Evolutionary conservation across 2,329 filamentous ascomycete genomes (phyloP), one percentile per base, ranked within the genome.

Genomic region (Mycosphaerella arachidis): DNA sequence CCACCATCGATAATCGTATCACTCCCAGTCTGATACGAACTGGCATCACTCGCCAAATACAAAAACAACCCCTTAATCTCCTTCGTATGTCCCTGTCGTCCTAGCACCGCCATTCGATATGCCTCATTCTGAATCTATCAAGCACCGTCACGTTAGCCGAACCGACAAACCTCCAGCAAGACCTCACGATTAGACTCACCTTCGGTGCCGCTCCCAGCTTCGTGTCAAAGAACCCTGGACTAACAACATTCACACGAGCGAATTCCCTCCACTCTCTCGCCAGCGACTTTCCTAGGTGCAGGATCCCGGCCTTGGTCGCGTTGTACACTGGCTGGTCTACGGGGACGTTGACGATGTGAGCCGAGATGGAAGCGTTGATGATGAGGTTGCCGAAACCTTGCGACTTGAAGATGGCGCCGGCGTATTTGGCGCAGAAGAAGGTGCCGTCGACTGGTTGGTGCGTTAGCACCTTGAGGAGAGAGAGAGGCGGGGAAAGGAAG

Each of bases 311-410:
- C 67, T 85, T 85, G 31, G 78, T 80, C 7, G 77, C 77, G 62
- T 85, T 85, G 70, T 85, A 85, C 50, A 71, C 79, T 1, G 82
- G 79, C 66, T 84, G 82, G 51, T 83, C 80, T 90, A 77, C 72
- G 1, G 72, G 72, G 16, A 73, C 68, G 50, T 74, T 74, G 52
- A 72, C 72, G 27, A 74, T 73, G 54, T 73, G 71, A 6, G 68
- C 72, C 1, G 70, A 72, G 45, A 73, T 73, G 51, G 63, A 68
- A 20, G 71, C 69, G 3, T 71, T 74, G 65, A 83, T 80, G 66
- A 84, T 82, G 35, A 84, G 72, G 67, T 79, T 81, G 43, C 79
- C 79, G 5, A 73, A 76, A 3, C 76, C 75, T 53, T 79, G 76
- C 29, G 68, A 66, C 60, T 76, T 75, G 72, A 78, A 79, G 0